Conservation (phyloP, 768 basidiomycete species). For the Boletellus sp. region DNA sequence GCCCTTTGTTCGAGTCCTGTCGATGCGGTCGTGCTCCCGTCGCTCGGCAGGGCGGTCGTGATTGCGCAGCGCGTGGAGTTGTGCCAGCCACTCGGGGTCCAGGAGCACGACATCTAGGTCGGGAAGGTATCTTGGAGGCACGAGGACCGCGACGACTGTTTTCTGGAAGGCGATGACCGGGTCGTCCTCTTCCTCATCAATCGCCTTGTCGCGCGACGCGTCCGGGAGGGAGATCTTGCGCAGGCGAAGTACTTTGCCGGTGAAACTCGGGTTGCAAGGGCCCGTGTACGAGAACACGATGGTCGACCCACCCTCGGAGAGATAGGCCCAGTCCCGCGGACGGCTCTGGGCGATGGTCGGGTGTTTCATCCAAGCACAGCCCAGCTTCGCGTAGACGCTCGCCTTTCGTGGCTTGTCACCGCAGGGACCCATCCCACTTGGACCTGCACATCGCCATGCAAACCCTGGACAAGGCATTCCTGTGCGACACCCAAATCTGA, state of each 20-base stretch:
- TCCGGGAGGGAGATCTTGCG: constrained; percentile 47
- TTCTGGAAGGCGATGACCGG: constrained; percentile 54
- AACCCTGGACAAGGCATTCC: too few relatives aligned
- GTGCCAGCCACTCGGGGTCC: constrained; percentile 55
- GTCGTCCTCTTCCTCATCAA: constrained; percentile 37
- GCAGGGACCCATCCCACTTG: too few relatives aligned
- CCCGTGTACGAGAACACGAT: constrained; percentile 84
- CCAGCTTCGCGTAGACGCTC: neutral
- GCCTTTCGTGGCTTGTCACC: too few relatives aligned
- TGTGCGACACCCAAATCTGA: constrained; percentile 11
- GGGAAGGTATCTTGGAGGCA: constrained; percentile 61
- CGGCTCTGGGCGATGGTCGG: constrained; percentile 24
- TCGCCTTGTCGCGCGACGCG: constrained; percentile 13
- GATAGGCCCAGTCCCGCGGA: constrained; percentile 71
- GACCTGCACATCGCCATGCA: too few relatives aligned
- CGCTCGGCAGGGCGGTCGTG: constrained; percentile 54
- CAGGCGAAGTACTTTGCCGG: constrained; percentile 71
- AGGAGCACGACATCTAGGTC: constrained; percentile 46
- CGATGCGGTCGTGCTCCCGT: constrained; percentile 54
- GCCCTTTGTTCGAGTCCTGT: constrained; percentile 50
- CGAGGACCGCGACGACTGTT: constrained; percentile 58
- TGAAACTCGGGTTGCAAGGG: constrained; percentile 44
- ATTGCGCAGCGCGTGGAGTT: constrained; percentile 46
- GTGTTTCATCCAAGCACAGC: constrained; percentile 8
- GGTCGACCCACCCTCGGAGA: constrained; percentile 91